Percentiles rank a stretch among this genome's conserved stretches.
phyloP scores from a whole-genome alignment of 2,329 filamentous ascomycete genomes.

The Penicillium verrucosum region DNA sequence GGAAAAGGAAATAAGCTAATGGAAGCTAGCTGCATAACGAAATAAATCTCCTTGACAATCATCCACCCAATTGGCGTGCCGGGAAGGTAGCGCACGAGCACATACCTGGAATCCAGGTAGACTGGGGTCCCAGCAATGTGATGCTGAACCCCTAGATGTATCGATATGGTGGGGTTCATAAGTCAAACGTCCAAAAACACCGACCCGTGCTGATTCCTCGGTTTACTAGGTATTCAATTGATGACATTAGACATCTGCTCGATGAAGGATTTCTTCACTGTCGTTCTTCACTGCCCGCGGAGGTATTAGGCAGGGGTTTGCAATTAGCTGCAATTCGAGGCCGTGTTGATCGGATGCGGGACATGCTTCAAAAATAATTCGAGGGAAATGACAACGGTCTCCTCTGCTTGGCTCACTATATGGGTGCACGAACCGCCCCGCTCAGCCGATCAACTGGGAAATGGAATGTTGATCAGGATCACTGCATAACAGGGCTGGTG shows the following conservation, averaged over 20 bases:
- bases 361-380: constrained; percentile 1
- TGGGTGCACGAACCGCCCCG: not conserved
- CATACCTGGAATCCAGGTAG: constrained; percentile 14
- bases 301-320: not conserved
- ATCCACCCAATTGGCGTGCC: not conserved
- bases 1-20: constrained; percentile 3
- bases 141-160: constrained; percentile 13
- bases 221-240: not conserved
- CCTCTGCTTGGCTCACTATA: not conserved
- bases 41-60: constrained; percentile 3
- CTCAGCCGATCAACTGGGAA: constrained; percentile 1
- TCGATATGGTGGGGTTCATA: not conserved
- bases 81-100: not conserved
- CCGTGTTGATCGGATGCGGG: not conserved
- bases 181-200: not conserved
- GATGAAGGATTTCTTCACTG: not conserved
- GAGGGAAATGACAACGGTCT: not conserved
- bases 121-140: constrained; percentile 12
- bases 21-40: constrained; percentile 14
- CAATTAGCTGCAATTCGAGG: not conserved
- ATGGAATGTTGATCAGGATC: constrained; percentile 18
- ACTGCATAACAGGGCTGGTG: constrained; percentile 1
- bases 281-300: not conserved
- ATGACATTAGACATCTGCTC: not conserved
- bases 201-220: not conserved